phyloP scores from a whole-genome alignment of 2,329 filamentous ascomycete genomes.

The Colletotrichum kahawae region DNA sequence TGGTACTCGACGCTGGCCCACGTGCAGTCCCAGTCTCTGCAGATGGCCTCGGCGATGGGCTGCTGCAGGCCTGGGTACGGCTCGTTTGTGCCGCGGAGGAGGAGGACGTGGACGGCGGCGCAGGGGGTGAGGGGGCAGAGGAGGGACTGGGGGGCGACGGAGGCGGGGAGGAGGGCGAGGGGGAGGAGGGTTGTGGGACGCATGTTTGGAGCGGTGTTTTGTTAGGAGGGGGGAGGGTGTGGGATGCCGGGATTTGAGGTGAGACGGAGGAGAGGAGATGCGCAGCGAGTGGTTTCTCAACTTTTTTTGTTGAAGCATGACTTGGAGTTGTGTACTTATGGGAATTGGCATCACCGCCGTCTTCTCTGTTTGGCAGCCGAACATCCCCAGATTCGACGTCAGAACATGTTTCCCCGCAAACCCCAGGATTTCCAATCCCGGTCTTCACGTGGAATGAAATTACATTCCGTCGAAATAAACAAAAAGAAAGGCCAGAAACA shows the following conservation, averaged over 20 bases:
- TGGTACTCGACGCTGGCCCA: background rate
- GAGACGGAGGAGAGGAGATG: background rate
- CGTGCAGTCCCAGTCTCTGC: background rate
- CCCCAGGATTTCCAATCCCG: background rate
- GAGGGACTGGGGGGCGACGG: background rate
- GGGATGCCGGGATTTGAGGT: background rate
- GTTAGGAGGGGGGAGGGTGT: background rate
- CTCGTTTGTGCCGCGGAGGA: background rate
- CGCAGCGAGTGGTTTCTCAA: background rate
- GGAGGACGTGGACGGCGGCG: background rate
- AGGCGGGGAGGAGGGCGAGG: background rate
- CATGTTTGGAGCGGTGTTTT: background rate
- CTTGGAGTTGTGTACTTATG: background rate
- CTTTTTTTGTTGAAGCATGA: background rate
- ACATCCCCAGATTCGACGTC: background rate
- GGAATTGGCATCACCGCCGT: too few relatives aligned
- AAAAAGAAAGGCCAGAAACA: background rate
- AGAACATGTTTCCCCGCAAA: background rate
- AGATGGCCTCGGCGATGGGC: slow-evolving; percentile 7
- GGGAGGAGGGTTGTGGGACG: background rate
- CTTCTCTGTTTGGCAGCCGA: background rate
- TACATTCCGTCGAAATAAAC: background rate
- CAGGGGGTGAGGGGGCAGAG: background rate
- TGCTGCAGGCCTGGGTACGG: background rate
- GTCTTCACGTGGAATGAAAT: background rate